A percentile compares a stretch with the other conserved stretches of the same genome.
These are phyloP conservation scores for Beauveria varroae DNA, from an alignment of 2,329 filamentous ascomycete genomes.

Conservation along the genomic window DNA sequence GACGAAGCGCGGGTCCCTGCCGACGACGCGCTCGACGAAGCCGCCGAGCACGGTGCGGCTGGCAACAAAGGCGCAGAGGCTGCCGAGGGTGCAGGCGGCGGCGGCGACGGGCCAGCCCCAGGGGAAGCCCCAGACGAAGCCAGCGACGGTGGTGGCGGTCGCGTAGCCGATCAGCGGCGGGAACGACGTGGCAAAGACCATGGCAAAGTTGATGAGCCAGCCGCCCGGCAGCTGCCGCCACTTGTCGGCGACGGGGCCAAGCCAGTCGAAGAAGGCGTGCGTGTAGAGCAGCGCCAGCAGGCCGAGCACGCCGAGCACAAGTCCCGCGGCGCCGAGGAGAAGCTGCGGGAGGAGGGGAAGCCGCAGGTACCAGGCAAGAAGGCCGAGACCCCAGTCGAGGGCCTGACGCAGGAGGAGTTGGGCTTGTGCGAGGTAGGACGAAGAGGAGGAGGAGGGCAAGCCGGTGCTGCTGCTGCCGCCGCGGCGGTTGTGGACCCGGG, in stretches of 20 bases:
- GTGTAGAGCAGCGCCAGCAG: slow-evolving; percentile 72
- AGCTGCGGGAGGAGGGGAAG: slow-evolving; percentile 56
- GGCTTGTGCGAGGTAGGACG: neutral
- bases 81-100: slow-evolving; percentile 69
- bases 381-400: slow-evolving; percentile 22
- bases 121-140: slow-evolving; percentile 50
- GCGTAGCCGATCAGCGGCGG: slow-evolving; percentile 85
- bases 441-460: neutral
- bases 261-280: slow-evolving; percentile 67
- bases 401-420: slow-evolving; percentile 7
- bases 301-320: slow-evolving; percentile 46
- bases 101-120: slow-evolving; percentile 77
- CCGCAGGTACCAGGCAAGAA: slow-evolving; percentile 43
- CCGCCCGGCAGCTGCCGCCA: slow-evolving; percentile 71
- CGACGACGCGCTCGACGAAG: slow-evolving; percentile 75
- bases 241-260: slow-evolving; percentile 64
- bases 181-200: slow-evolving; percentile 72
- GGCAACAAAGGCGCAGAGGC: slow-evolving; percentile 69
- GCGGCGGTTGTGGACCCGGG: slow-evolving; percentile 17
- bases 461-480: neutral
- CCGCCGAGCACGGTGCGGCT: slow-evolving; percentile 70
- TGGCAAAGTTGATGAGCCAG: slow-evolving; percentile 66
- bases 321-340: slow-evolving; percentile 42
- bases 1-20: slow-evolving; percentile 77
- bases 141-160: slow-evolving; percentile 52